These are phyloP conservation scores for Cyberlindnera petersonii DNA, from an alignment of 805 yeast genomes.

Conservation along the genomic window DNA sequence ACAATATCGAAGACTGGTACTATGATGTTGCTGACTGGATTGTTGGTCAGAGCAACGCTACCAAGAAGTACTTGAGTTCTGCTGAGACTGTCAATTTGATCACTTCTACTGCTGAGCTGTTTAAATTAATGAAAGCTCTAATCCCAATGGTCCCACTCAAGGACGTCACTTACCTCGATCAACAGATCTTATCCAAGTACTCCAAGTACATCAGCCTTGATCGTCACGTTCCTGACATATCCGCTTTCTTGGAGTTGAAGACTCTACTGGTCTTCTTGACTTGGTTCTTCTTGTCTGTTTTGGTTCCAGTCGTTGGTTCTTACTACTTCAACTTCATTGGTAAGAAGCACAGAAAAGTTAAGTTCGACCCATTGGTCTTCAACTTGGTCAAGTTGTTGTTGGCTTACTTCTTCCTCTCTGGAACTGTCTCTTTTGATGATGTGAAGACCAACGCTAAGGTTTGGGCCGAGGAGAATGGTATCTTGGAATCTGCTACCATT, in stretches of 20 bases:
- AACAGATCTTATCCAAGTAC: slow-evolving; percentile 21
- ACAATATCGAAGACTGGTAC: slow-evolving; percentile 20
- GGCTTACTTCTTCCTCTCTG: slow-evolving; percentile 33
- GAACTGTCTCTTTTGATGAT: slow-evolving; percentile 27
- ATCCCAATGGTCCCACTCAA: slow-evolving; percentile 20
- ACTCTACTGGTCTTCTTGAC: slow-evolving; percentile 18
- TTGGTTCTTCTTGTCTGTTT: slow-evolving; percentile 24
- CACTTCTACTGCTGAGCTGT: slow-evolving; percentile 20
- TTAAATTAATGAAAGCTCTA: slow-evolving; percentile 15
- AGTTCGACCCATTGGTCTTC: slow-evolving; percentile 52
- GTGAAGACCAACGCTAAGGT: slow-evolving; percentile 27
- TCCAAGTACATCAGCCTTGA: slow-evolving; percentile 11
- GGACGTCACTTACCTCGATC: slow-evolving; percentile 22
- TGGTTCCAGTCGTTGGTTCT: slow-evolving; percentile 25
- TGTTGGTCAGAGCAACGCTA: slow-evolving; percentile 11
- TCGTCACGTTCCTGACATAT: slow-evolving; percentile 20
- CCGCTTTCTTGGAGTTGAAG: slow-evolving; percentile 20
- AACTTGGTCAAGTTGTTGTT: slow-evolving; percentile 44
- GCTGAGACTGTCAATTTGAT: slow-evolving; percentile 26
- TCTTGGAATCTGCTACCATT: slow-evolving; percentile 17
- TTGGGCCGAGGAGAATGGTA: slow-evolving; percentile 28
- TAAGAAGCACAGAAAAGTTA: slow-evolving; percentile 32
- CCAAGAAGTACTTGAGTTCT: slow-evolving; percentile 26
- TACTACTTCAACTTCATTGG: slow-evolving; percentile 30
- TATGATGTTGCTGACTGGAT: slow-evolving; percentile 14